Base-by-base conservation (phyloP, 2,329 filamentous ascomycete species). In the Ascochyta fabae region DNA sequence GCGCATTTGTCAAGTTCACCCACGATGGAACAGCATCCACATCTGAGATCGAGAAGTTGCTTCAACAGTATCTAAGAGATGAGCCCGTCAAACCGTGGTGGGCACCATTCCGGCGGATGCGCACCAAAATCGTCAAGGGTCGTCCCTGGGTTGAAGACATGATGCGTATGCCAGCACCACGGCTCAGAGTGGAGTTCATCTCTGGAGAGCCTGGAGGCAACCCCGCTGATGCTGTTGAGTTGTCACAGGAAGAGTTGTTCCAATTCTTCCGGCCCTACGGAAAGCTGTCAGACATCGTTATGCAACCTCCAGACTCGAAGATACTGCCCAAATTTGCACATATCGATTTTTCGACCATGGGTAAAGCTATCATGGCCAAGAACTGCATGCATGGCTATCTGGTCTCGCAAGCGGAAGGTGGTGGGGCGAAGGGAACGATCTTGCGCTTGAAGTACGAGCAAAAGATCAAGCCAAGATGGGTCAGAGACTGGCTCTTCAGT, bases 111-210 rank as follows among this genome's bases (percentile, higher is more conserved):
- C 86, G 87, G 3, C 86, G 83, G 13, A 88, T 96, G 53, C 84
- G 85, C 44, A 87, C 88, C 1, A 87, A 87, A 23, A 79, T 92
- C 6, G 95, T 99, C 2, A 82, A 86, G 51, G 95, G 95, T 9
- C 86, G 88, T 22, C 95, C 95, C 0, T 99, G 95, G 95, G 84
- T 98, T 3, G 95, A 98, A 70, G 95, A 99, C 71, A 79, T 99
- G 26, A 90, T 92, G 64, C 86, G 92, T 6, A 87, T 92, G 46
- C 95, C 95, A 0, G 91, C 88, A 53, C 82, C 81, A 36, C 83
- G 90, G 26, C 69, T 99, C 34, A 89, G 86, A 64, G 87, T 97
- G 22, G 94, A 98, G 70, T 98, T 97, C 61, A 83, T 94, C 7
- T 86, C 92, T 4, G 84, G 86, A 0, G 83, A 84, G 24, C 84